Base-by-base conservation (phyloP, 345 rosid genomes). In the Acer negundo region DNA sequence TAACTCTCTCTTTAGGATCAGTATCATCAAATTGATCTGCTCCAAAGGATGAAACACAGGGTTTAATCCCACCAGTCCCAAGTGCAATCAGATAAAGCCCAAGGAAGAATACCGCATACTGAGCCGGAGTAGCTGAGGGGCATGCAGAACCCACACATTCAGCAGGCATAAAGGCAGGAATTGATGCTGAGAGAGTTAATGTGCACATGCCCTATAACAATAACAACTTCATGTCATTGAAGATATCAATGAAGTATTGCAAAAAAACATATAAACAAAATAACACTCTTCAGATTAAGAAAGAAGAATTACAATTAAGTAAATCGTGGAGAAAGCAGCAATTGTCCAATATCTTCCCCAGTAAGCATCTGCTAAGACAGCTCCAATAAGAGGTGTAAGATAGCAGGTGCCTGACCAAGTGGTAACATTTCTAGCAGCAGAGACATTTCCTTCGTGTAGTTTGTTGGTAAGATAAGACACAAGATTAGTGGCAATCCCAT, bases 291-390 rank as follows among this genome's bases (percentile, higher is more conserved):
- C 7, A 40, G 47, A 38, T 55, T 40, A 44, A 47, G 40, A 20
- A 49, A 64, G n/a, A 63, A 42, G 15, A 20, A 78, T 73, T 87
- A 93, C 98, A 70, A 91, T 81, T 80, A 93, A 90, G 80, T 95
- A 93, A 67, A 92, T 86, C 4, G 90, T 87, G 47, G 98, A 96
- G 89, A 96, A 94, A 62, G 84, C 76, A 78, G 95, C 98, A 10
- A 95, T 95, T 0, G 99, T 94, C 97, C 97, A 90, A 90, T 94
- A 95, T 91, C 98, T 81, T 78, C 99, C 98, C 97, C 97, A 92
- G 70, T 88, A 95, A 44, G 98, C 94, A 87, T 95, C 99, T 31
- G 98, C 99, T 65, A 95, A 19, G 20, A 91, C 78, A 10, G 98
- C 97, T 76, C 99, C 99, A 72, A 92, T 87, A 64, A 95, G 93